Conservation (phyloP, 345 rosid genomes). For the Aethionema arabicum region DNA sequence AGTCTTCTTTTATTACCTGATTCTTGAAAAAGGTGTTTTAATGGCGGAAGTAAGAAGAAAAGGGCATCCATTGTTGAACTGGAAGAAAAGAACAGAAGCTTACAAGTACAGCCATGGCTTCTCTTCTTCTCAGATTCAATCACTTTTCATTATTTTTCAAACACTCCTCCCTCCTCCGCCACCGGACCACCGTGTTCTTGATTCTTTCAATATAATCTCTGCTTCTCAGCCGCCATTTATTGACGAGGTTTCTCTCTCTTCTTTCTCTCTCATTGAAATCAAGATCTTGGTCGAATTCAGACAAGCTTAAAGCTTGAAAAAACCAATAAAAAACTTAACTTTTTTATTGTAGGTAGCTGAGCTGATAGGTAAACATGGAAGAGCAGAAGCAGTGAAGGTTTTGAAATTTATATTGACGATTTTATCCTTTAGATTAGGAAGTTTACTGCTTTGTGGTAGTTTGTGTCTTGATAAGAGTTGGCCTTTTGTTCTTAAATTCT, state of each 20-base stretch:
- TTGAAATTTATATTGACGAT: conserved; percentile 44
- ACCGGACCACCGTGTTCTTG: conserved; percentile 11
- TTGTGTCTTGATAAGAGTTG: conserved; percentile 53
- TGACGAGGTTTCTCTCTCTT: conserved; percentile 50
- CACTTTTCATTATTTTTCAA: conserved; percentile 59
- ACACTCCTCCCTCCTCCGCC: conserved; percentile 55
- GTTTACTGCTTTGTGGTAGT: conserved; percentile 65
- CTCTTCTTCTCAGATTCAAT: conserved; percentile 57
- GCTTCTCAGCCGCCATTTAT: conserved; percentile 58
- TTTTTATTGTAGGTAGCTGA: conserved; percentile 45
- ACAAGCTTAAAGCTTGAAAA: neutral
- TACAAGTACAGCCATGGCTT: conserved; percentile 57
- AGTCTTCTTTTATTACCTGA: too few species aligned
- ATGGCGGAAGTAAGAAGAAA: conserved; percentile 28
- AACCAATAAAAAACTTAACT: neutral
- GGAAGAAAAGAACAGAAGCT: conserved; percentile 32
- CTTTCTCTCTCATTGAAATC: neutral
- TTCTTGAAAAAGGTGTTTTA: neutral
- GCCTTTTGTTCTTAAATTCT: conserved; percentile 74
- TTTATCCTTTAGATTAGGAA: conserved; percentile 65
- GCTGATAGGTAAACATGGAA: conserved; percentile 44
- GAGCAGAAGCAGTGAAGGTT: conserved; percentile 39
- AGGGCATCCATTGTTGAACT: conserved; percentile 57
- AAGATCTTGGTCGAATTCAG: conserved; percentile 1
- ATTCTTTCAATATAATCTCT: conserved; percentile 49